Percentiles rank a stretch among this genome's conserved stretches.
These are phyloP conservation scores for Fusarium lateritium DNA, from an alignment of 2,329 filamentous ascomycete genomes.

Conservation along the genomic window DNA sequence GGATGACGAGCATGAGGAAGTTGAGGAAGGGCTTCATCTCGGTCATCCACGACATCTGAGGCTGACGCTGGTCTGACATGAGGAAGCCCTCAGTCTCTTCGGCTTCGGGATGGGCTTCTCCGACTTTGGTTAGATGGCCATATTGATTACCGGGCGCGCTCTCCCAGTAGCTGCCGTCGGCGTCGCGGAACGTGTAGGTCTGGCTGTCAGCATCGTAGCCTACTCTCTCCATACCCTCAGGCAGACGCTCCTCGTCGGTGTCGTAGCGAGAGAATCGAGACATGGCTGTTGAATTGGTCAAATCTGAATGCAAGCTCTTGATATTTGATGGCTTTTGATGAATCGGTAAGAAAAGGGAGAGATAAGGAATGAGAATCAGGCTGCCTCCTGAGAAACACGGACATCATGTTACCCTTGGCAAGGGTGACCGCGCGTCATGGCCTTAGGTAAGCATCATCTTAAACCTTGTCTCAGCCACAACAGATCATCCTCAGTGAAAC, in stretches of 20 bases:
- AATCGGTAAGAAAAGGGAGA: background rate
- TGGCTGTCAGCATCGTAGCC: slow-evolving; percentile 71
- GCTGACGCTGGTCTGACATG: slow-evolving; percentile 27
- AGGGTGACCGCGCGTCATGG: slow-evolving; percentile 41
- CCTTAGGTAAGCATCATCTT: slow-evolving; percentile 34
- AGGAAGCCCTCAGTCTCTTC: slow-evolving; percentile 54
- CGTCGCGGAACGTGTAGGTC: slow-evolving; percentile 66
- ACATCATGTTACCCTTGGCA: slow-evolving; percentile 26
- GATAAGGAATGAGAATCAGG: slow-evolving; percentile 1
- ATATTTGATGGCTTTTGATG: background rate
- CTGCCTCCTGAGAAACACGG: slow-evolving; percentile 26
- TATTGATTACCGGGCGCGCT: slow-evolving; percentile 65
- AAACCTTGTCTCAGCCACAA: background rate
- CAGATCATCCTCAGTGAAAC: slow-evolving; percentile 1
- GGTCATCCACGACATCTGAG: slow-evolving; percentile 63
- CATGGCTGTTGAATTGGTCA: slow-evolving; percentile 49
- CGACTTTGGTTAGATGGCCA: slow-evolving; percentile 61
- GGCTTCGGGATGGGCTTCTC: slow-evolving; percentile 48
- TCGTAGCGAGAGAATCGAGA: slow-evolving; percentile 61
- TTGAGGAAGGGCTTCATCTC: slow-evolving; percentile 70
- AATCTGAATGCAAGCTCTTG: too few species aligned
- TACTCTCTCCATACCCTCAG: slow-evolving; percentile 67
- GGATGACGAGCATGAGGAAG: slow-evolving; percentile 68
- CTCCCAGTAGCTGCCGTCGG: slow-evolving; percentile 65
- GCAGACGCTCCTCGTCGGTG: slow-evolving; percentile 66